Conservation (phyloP, 106 monocot genomes). For the Platanthera guangdongensis region DNA sequence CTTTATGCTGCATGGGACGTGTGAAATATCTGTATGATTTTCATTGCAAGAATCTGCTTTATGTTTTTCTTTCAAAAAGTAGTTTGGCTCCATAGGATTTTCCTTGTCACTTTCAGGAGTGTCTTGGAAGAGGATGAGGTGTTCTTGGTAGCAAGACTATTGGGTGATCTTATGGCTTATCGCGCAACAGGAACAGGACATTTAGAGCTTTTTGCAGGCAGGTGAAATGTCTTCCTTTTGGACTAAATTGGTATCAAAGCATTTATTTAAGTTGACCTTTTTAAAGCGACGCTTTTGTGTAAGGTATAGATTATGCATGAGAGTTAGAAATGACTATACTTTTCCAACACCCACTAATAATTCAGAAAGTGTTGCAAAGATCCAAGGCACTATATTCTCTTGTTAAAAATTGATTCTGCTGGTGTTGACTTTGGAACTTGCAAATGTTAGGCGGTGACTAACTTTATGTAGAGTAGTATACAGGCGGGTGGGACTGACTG, state of each 20-base stretch:
- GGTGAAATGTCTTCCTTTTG: conserved; percentile 3
- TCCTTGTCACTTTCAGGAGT: conserved; percentile 44
- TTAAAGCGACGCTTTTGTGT: background rate
- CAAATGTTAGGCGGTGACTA: too few species aligned
- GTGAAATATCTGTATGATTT: conserved; percentile 75
- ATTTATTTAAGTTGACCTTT: background rate
- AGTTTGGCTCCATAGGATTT: background rate
- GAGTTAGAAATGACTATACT: background rate
- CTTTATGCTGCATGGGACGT: conserved; percentile 95
- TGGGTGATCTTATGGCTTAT: conserved; percentile 97
- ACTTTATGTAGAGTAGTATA: too few species aligned
- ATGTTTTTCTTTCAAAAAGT: background rate
- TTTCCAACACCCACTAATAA: background rate
- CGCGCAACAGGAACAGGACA: conserved; percentile 96
- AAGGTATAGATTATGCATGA: background rate
- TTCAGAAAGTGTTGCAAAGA: background rate
- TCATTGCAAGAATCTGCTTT: conserved; percentile 4
- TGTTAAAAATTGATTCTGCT: background rate
- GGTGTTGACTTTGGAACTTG: too few species aligned
- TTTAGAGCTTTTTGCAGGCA: conserved; percentile 92
- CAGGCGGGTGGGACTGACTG: too few species aligned
- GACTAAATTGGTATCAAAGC: background rate
- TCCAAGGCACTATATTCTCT: background rate
- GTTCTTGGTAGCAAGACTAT: conserved; percentile 76
- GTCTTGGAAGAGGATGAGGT: conserved; percentile 98